Conservation (phyloP, 306 rosid species). For the Prunus mongolica region DNA sequence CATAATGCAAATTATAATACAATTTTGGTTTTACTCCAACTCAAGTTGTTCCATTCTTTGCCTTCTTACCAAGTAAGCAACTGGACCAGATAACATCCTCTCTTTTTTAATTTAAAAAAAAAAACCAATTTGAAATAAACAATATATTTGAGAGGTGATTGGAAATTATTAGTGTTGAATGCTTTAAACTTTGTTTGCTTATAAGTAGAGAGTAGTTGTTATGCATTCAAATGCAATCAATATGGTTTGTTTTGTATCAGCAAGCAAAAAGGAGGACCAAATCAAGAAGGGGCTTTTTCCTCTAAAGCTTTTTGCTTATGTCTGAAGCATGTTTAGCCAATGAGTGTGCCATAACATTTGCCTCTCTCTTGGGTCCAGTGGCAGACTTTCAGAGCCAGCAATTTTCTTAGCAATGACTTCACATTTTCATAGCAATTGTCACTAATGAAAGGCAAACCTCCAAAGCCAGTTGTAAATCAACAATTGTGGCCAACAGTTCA, state of each 20-base stretch:
- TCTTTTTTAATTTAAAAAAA: no score
- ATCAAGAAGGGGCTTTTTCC: background rate
- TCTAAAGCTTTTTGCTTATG: background rate
- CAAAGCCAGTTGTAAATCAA: background rate
- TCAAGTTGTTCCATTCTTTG: no score
- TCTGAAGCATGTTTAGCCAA: conserved; percentile 3
- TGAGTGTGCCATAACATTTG: background rate
- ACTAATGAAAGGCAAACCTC: no score
- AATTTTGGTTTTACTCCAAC: no score
- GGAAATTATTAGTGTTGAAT: background rate
- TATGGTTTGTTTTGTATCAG: background rate
- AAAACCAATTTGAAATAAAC: no score
- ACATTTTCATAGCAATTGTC: background rate
- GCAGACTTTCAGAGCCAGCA: background rate
- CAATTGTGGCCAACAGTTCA: background rate
- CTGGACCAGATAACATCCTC: no score
- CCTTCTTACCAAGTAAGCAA: no score
- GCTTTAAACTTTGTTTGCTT: background rate
- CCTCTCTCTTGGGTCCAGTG: background rate
- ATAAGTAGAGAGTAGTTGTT: background rate
- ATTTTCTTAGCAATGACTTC: background rate
- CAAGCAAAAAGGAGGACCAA: background rate
- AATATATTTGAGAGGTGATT: no score
- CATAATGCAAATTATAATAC: no score
- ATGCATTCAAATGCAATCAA: background rate